These are phyloP conservation scores for Lactuca sativa DNA, from an alignment of 129 eudicot genomes.

Conservation along the genomic window DNA sequence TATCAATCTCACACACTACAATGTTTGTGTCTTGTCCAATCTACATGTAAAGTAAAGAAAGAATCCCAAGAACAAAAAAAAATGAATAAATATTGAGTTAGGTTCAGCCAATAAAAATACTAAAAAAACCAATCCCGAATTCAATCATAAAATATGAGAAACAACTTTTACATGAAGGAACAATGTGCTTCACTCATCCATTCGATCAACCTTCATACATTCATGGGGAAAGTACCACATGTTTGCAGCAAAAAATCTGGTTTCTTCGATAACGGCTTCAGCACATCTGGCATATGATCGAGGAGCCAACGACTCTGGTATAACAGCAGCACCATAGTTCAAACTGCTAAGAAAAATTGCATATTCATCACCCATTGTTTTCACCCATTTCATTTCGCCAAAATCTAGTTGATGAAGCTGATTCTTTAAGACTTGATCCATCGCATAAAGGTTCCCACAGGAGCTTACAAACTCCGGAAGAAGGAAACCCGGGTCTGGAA, in stretches of 20 bases:
- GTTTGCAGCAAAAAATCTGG: too few relatives aligned
- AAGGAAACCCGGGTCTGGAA: too few relatives aligned
- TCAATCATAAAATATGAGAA: too few relatives aligned
- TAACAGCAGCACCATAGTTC: not conserved
- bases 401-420: not conserved
- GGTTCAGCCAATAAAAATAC: too few relatives aligned
- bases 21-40: too few relatives aligned
- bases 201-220: not conserved
- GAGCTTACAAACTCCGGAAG: not conserved
- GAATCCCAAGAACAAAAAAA: too few relatives aligned
- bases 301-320: not conserved
- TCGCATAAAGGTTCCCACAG: not conserved
- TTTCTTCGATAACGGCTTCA: too few relatives aligned
- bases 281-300: not conserved
- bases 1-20: too few relatives aligned
- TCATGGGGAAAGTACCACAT: not conserved
- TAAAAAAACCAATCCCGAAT: too few relatives aligned
- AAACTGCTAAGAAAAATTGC: not conserved
- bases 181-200: not conserved
- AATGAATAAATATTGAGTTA: too few relatives aligned
- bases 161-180: too few relatives aligned
- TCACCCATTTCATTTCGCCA: not conserved
- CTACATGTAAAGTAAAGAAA: too few relatives aligned
- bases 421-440: not conserved
- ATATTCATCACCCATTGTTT: not conserved